Base-by-base conservation (phyloP, 345 rosid species). In the Citrus mangshanensis region DNA sequence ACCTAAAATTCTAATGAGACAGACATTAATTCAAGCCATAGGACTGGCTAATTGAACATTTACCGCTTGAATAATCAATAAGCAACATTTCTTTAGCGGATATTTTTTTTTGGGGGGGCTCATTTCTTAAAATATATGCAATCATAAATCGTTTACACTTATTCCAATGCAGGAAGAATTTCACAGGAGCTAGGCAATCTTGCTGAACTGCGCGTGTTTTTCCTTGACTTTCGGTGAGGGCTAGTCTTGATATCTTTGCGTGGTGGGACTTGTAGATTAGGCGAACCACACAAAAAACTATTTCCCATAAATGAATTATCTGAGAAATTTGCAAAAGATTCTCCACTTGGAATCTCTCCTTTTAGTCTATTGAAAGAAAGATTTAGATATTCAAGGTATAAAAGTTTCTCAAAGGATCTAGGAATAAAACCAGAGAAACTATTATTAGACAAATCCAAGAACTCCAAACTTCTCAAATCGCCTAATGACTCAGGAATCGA, bases 361-460 rank as follows among this genome's bases (percentile, higher is more conserved):
- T 75, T 42, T 3, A 81, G 30, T 18, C 30, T 25, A 4, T 84
- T 81, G 78, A 81, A 81, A 9, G 49, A 42, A 9, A 42, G 49
- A 42, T 9, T 42, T 42, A 42, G 49, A 42, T 42, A 10, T 42
- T 68, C 63, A 42, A 81, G 59, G n/a, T 60, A 24, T 14, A 2
- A 35, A 1, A 84, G 82, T 7, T 19, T n/a, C 40, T 79, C 79
- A 9, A 84, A 24, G 7, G 86, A 84, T 5, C 24, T 69, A 30
- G 86, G 86, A 66, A 83, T 83, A 1, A 1, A 6, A 25, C 83
- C 79, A 6, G 83, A 80, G 6, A 83, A 49, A 81, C 56, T 73
- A 56, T 80, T 80, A 5, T 27, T 74, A 0, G 83, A 80, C 27
- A 78, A 30, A 66, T 84, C 49, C 49, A 9, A 42, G 3, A 9